A percentile compares a stretch with the other conserved stretches of the same genome.
These are phyloP conservation scores for Leptoxyphium fumago DNA, from an alignment of 2,329 filamentous ascomycete species.

Conservation along the genomic window DNA sequence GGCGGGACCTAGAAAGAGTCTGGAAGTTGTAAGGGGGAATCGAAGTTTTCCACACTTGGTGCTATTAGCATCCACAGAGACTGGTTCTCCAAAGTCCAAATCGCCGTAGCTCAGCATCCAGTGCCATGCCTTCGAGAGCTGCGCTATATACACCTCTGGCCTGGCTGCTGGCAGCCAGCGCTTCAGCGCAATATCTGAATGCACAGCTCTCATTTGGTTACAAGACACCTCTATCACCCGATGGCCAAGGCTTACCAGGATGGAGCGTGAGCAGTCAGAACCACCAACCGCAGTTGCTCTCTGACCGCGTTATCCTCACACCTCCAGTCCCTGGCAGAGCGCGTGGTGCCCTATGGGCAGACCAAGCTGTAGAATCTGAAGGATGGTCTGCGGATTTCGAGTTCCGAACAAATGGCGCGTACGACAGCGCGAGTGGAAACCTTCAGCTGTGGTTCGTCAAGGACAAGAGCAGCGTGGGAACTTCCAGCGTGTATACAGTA, in stretches of 20 bases:
- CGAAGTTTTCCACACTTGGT: too few relatives aligned
- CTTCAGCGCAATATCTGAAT: conserved; percentile 14
- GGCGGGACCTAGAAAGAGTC: neutral
- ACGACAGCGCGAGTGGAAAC: conserved; percentile 70
- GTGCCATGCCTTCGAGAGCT: neutral
- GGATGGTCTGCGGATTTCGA: conserved; percentile 68
- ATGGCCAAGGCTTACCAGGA: conserved; percentile 39
- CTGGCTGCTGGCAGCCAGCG: conserved; percentile 12
- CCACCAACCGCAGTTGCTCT: conserved; percentile 48
- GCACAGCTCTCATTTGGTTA: conserved; percentile 56
- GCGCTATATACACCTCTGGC: conserved; percentile 4
- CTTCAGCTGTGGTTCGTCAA: conserved; percentile 84
- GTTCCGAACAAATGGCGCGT: conserved; percentile 69
- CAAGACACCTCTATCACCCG: conserved; percentile 50
- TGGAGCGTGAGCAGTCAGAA: conserved; percentile 42
- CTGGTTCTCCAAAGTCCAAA: too few relatives aligned
- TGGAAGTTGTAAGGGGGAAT: too few relatives aligned
- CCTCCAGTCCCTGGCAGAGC: conserved; percentile 76
- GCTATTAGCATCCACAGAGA: too few relatives aligned
- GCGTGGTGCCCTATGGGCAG: conserved; percentile 62
- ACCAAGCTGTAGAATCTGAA: conserved; percentile 13
- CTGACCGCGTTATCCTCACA: conserved; percentile 83
- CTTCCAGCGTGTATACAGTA: conserved; percentile 70
- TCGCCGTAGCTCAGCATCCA: too few relatives aligned
- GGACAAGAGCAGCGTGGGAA: conserved; percentile 48